A percentile compares a stretch with the other conserved stretches of the same genome.
Evolutionary conservation across 805 yeast species (phyloP).

Genomic region (Hanseniaspora valbyensis): DNA sequence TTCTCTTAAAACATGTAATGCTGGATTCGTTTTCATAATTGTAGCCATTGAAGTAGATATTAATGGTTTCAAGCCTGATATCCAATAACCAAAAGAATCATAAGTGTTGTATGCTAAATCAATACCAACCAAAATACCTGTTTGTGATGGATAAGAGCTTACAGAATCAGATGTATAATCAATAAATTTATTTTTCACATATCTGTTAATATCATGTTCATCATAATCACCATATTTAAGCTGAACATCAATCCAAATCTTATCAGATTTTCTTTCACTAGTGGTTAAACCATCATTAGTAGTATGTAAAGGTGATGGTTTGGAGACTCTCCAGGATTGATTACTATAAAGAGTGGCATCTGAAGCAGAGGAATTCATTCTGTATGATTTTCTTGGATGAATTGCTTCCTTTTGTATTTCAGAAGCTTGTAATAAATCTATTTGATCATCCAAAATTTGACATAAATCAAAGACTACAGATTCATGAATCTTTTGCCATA

Average conservation of each 20-base stretch:
- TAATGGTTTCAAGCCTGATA: constrained; percentile 83
- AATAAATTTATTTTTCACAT: constrained; percentile 81
- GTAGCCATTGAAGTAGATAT: constrained; percentile 87
- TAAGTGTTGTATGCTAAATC: constrained; percentile 93
- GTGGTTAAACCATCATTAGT: constrained; percentile 47
- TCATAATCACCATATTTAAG: constrained; percentile 94
- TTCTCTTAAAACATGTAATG: constrained; percentile 80
- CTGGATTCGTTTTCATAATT: constrained; percentile 90
- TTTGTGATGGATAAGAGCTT: constrained; percentile 81
- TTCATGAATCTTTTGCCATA: constrained; percentile 98
- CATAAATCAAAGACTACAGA: constrained; percentile 86
- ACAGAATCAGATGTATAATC: constrained; percentile 85
- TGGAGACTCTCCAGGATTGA: constrained; percentile 69
- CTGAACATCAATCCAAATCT: constrained; percentile 93
- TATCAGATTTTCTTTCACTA: constrained; percentile 34
- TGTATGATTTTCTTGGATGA: constrained; percentile 94
- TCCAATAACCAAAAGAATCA: constrained; percentile 96
- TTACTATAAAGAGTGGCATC: constrained; percentile 70
- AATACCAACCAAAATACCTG: constrained; percentile 81
- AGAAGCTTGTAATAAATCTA: constrained; percentile 73
- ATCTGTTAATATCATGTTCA: constrained; percentile 90
- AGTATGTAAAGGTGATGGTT: constrained; percentile 71
- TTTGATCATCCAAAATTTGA: constrained; percentile 79
- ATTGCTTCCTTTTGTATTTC: constrained; percentile 81
- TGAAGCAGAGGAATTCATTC: constrained; percentile 92